Base-by-base conservation (phyloP, 352 stramenopile genomes). In the Globisporangium apiculatum region DNA sequence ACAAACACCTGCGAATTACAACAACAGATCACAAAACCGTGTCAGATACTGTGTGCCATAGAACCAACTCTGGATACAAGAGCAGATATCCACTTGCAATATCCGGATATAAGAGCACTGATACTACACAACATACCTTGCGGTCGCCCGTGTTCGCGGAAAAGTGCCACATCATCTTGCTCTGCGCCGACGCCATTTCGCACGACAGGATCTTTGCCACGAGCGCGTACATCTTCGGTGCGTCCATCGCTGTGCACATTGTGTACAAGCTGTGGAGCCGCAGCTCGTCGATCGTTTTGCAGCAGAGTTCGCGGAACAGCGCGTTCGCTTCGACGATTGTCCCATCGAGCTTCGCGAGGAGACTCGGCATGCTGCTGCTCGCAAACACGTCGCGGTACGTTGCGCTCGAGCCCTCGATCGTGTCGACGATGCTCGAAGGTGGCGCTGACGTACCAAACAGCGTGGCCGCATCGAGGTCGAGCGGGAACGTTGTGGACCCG, bases 161-260 rank as follows among this genome's bases (percentile, higher is more conserved):
- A 36, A 87, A 86, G 61, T 87, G 76, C 82, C 82, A 92, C 75
- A 86, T 75, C 82, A 92, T 92, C 65, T 90, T 92, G 71, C 76
- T 86, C 67, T 90, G 82, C 11, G 79, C 79, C 5, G 82, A 92
- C 42, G 73, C 75, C 66, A 86, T 81, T 59, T 92, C 82, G 52
- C 79, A 90, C 46, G 79, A 75, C 3, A 88, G 57, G 62, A 92
- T 85, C 65, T 84, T 87, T 60, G 75, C 74, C 10, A 92, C 82
- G 36, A 92, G 69, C 61, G 71, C 79, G 65, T 90, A 88, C 82
- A 92, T 90, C 68, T 89, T 92, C 10, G 79, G 79, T 3, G 80
- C 72, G 53, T 92, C 79, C 62, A 80, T 72, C 36, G 77, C 72
- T 1, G 80, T 85, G 64, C 79, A 90, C 75, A 92, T 87, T 46